Percentiles rank a stretch among this genome's conserved stretches.
Conservation (phyloP, 2,329 filamentous ascomycete genomes). For the Colletotrichum abscissum region DNA sequence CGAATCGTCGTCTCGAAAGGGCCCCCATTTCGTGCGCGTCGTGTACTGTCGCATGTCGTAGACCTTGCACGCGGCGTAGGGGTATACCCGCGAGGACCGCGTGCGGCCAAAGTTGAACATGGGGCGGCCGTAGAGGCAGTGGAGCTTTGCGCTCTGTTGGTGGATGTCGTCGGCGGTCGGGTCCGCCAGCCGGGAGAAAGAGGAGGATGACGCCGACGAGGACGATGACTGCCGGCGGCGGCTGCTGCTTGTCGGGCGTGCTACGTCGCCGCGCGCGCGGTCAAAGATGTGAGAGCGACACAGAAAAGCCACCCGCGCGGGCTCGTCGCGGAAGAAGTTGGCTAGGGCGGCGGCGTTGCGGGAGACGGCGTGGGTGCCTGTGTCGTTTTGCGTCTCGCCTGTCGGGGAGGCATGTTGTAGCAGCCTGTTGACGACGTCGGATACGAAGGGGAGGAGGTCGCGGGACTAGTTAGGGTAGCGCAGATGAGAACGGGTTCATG, state of each 20-base stretch:
- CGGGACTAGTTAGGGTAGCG: conserved; percentile 45
- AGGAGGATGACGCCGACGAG: not conserved
- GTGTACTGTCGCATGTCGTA: conserved; percentile 81
- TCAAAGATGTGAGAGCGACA: conserved; percentile 73
- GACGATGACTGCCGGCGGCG: not conserved
- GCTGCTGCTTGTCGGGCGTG: not conserved
- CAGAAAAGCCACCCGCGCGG: conserved; percentile 70
- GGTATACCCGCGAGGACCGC: conserved; percentile 56
- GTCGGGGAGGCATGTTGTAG: conserved; percentile 55
- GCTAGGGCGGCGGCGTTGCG: conserved; percentile 58
- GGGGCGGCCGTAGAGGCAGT: conserved; percentile 75
- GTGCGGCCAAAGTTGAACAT: conserved; percentile 53
- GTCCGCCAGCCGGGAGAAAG: not conserved
- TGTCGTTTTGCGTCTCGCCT: conserved; percentile 43
- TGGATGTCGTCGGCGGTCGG: conserved; percentile 42
- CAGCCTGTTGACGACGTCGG: conserved; percentile 56
- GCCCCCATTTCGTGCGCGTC: conserved; percentile 72
- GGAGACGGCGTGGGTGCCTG: conserved; percentile 55
- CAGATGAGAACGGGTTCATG: not conserved
- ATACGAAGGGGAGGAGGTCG: conserved; percentile 62
- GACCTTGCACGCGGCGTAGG: conserved; percentile 74
- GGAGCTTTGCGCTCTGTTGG: conserved; percentile 77
- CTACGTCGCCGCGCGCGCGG: conserved; percentile 57
- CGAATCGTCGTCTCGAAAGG: conserved; percentile 73
- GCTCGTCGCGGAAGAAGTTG: conserved; percentile 55